Evolutionary conservation across 106 monocot genomes (phyloP).

Genomic region (Hemerocallis citrina): DNA sequence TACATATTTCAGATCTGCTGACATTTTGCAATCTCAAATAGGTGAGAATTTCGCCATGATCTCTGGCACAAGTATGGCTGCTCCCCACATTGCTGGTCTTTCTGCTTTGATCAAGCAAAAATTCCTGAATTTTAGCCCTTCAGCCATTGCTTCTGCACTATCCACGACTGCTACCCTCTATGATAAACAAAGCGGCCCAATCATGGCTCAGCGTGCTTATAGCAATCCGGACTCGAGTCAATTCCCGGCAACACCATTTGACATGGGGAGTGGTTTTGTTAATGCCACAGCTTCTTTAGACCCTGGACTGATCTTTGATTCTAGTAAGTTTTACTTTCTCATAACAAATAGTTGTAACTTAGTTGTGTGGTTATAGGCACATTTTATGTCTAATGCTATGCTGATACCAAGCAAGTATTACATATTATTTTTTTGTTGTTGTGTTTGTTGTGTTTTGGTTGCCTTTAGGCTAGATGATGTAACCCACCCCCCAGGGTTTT

Average conservation of each 20-base stretch:
- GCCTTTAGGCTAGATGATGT: too few relatives aligned
- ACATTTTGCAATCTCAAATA: slow-evolving; percentile 11
- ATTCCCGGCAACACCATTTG: slow-evolving; percentile 90
- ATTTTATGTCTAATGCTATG: too few relatives aligned
- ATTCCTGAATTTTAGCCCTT: slow-evolving; percentile 74
- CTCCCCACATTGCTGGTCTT: slow-evolving; percentile 92
- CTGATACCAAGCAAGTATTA: too few relatives aligned
- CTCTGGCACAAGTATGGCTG: slow-evolving; percentile 98
- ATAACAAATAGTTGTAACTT: not conserved
- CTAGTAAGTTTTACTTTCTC: slow-evolving; percentile 31
- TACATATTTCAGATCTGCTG: too few relatives aligned
- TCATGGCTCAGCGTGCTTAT: slow-evolving; percentile 82
- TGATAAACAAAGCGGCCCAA: slow-evolving; percentile 73
- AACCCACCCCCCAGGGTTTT: too few relatives aligned
- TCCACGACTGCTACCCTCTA: slow-evolving; percentile 68
- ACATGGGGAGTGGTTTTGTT: slow-evolving; percentile 96
- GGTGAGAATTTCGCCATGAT: slow-evolving; percentile 95
- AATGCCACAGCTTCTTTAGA: slow-evolving; percentile 88
- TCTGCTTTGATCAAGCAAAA: slow-evolving; percentile 91
- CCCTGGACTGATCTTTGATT: slow-evolving; percentile 87
- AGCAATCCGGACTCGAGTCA: slow-evolving; percentile 54
- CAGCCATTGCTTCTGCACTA: slow-evolving; percentile 77
- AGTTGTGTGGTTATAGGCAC: too few relatives aligned
- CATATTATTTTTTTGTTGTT: too few relatives aligned
- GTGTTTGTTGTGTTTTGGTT: too few relatives aligned